Evolutionary conservation across 2,329 filamentous ascomycete genomes (phyloP), one percentile per base, ranked within the genome.

Genomic region (Diaporthe eres): DNA sequence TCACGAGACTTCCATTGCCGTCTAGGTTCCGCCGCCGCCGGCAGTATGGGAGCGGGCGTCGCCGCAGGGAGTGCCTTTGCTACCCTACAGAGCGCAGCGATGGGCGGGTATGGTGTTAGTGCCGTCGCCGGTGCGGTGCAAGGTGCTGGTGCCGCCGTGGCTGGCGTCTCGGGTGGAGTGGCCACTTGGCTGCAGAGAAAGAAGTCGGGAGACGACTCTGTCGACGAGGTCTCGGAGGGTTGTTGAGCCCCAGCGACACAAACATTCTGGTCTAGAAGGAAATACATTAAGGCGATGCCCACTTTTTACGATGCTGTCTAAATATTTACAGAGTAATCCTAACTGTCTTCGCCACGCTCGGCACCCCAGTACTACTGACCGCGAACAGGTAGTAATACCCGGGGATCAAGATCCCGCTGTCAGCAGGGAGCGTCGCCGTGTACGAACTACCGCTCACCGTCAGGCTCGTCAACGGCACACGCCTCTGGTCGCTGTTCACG

Each of bases 401-500:
- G 0, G 89, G 89, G 3, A 90, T 76, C 8, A 86, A 79, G 31
- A 91, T 82, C 4, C 89, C 89, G 0, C 85, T 76, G 76, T 91
- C 89, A 3, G 77, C 77, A 0, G 89, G 88, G 6, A 90, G 80
- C 1, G 79, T 81, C 5, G 88, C 80, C 0, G 80, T 83, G 75
- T 87, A 89, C 2, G 75, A 81, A 4, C 79, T 82, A 0, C 81
- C 81, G 44, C 78, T 78, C 6, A 77, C 74, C 17, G 72, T 71
- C 5, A 79, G 78, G 8, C 82, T 76, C 4, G 80, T 82, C 31
- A 90, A 80, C 19, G 87, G 83, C 65, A 92, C 84, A 12, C 90
- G 86, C 31, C 90, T 82, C 82, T 91, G 89, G 80, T 92, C 90
- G 0, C 87, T 91, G 78, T 92, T 89, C 65, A 91, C 85, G 1